A percentile compares a stretch with the other conserved stretches of the same genome.
Conservation (phyloP, 78 protist genomes). For the Tieghemostelium lacteum region DNA sequence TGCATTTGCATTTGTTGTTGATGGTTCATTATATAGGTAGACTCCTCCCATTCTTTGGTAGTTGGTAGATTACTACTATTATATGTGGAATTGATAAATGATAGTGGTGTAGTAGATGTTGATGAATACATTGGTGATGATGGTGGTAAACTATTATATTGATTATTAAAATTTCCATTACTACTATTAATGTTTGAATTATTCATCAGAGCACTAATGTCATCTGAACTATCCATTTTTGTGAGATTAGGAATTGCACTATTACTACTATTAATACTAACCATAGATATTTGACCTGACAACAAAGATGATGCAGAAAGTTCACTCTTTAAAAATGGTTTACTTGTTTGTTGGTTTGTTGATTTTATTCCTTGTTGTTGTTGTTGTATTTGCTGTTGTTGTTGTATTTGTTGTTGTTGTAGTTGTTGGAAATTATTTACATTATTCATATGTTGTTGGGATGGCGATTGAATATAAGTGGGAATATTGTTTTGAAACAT, state of each 20-base stretch:
- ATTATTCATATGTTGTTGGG: neutral
- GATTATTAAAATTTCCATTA: neutral
- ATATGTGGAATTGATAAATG: constrained; percentile 11
- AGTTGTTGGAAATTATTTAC: neutral
- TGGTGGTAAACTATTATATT: neutral
- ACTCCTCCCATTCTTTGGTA: no score
- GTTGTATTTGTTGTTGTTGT: neutral
- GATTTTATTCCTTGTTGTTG: no score
- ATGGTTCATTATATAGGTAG: no score
- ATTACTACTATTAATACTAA: no score
- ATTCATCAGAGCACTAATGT: neutral
- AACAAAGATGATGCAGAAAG: no score
- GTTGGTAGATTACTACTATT: constrained; percentile 6
- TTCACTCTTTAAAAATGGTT: no score
- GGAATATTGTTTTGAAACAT: no score
- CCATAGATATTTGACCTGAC: no score
- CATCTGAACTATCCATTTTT: neutral
- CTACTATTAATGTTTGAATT: neutral
- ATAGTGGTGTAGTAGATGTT: constrained; percentile 30
- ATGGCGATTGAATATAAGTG: no score
- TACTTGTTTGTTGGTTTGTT: no score
- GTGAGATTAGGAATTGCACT: neutral
- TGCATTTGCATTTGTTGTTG: neutral
- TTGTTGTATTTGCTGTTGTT: neutral
- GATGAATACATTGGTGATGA: constrained; percentile 32